Conservation (phyloP, 176 grass and related monocot genomes). For the Eragrostis curvula region DNA sequence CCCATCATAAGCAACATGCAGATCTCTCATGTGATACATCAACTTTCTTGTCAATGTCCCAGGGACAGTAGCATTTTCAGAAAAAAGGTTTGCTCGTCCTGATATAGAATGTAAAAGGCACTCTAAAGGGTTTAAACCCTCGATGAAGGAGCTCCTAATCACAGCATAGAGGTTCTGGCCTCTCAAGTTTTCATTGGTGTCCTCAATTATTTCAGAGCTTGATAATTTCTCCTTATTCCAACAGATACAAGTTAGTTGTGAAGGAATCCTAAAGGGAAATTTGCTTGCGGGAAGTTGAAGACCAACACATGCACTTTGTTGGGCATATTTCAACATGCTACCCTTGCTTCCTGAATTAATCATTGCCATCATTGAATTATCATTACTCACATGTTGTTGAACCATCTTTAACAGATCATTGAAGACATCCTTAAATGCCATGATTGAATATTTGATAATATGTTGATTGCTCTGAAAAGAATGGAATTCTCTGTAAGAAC, state of each 20-base stretch:
- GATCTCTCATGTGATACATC: conserved; percentile 89
- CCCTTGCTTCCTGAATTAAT: conserved; percentile 88
- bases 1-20: conserved; percentile 88
- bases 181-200: conserved; percentile 24
- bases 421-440: conserved; percentile 86
- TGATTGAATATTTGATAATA: conserved; percentile 61
- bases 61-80: conserved; percentile 85
- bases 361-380: conserved; percentile 89
- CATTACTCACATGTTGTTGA: conserved; percentile 57
- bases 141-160: conserved; percentile 72
- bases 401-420: conserved; percentile 67
- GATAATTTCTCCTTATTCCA: conserved; percentile 70
- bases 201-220: conserved; percentile 27
- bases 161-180: conserved; percentile 67
- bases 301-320: conserved; percentile 87
- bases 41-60: conserved; percentile 79
- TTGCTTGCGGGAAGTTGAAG: conserved; percentile 72
- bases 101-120: conserved; percentile 83
- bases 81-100: conserved; percentile 77
- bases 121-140: conserved; percentile 88
- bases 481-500: conserved; percentile 29
- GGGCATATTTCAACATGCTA: conserved; percentile 74
- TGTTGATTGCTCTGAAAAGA: conserved; percentile 42
- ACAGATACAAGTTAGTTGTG: conserved; percentile 54
- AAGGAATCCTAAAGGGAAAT: conserved; percentile 76